Base-by-base conservation (phyloP, 2,329 filamentous ascomycete genomes). In the Exophiala viscosa region DNA sequence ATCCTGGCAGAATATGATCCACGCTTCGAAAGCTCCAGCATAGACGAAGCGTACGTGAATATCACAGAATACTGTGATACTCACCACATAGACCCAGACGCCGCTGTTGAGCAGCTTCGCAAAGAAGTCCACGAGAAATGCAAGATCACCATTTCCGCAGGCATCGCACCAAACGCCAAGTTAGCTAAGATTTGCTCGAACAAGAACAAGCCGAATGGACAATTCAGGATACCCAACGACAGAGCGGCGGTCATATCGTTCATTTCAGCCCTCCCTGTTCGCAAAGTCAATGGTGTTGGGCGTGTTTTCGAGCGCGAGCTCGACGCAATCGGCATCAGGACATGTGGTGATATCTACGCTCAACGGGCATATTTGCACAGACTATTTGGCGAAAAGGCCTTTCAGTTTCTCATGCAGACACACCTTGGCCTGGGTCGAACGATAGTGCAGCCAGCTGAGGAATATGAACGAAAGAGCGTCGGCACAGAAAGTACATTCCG, bases 121-220 rank as follows among this genome's bases (percentile, higher is more conserved):
- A 76, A 77, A 9, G 84, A 95, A 64, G 82, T 99, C 1, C 77
- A 86, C 34, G 80, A 88, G 55, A 84, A 81, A 63, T 87, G 90
- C 0, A 83, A 86, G 35, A 85, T 99, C 51, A 96, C 91, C 0
- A 86, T 99, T 3, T 96, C 91, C 13, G 93, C 92, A 0, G 93
- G 93, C 0, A 96, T 99, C 55, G 92, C 90, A 1, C 87, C 90
- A 1, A 99, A 99, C 68, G 86, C 91, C 0, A 92, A 90, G 66
- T 77, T 99, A 11, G 92, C 93, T 28, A 99, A 99, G 70, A 96
- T 99, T 31, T 90, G 87, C 63, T 95, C 90, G 14, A 96, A 99
- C 66, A 83, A 87, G 68, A 96, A 97, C 70, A 99, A 99, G 66
- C 93, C 93, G 0, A 95, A 99, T 62, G 93, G 93, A 0, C 93